Evolutionary conservation across 2,329 filamentous ascomycete species (phyloP).

Genomic region (Fusarium palustre): DNA sequence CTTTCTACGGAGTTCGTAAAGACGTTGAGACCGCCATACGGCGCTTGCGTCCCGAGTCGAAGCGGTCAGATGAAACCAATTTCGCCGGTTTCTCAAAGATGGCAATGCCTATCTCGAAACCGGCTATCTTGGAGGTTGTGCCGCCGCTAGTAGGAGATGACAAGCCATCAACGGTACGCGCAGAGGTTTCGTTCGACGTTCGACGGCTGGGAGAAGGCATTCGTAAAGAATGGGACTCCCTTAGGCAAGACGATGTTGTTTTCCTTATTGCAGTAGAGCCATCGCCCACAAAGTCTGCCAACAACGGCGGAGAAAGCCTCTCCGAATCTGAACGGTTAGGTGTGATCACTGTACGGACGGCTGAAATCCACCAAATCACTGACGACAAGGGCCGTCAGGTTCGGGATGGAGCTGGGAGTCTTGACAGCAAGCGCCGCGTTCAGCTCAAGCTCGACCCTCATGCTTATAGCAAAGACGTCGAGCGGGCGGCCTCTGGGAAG

Average conservation of each 20-base stretch:
- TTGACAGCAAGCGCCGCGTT: conserved; percentile 78
- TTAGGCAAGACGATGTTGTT: conserved; percentile 88
- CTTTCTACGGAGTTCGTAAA: conserved; percentile 93
- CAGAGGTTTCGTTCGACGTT: conserved; percentile 87
- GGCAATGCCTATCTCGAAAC: conserved; percentile 87
- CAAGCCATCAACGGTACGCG: conserved; percentile 84
- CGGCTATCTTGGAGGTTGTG: conserved; percentile 86
- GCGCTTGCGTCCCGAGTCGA: conserved; percentile 77
- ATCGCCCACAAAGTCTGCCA: conserved; percentile 61
- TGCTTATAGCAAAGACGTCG: conserved; percentile 82
- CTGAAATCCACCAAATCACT: conserved; percentile 85
- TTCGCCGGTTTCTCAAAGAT: conserved; percentile 92
- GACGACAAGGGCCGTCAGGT: conserved; percentile 85
- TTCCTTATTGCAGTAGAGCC: conserved; percentile 85
- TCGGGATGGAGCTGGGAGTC: conserved; percentile 68
- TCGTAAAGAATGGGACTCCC: conserved; percentile 87
- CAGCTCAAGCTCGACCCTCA: conserved; percentile 84
- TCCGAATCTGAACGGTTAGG: conserved; percentile 71
- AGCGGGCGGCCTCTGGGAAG: conserved; percentile 72
- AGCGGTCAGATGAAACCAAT: conserved; percentile 71
- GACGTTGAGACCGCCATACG: conserved; percentile 87
- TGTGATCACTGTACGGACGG: conserved; percentile 78
- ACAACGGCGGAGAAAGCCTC: conserved; percentile 63
- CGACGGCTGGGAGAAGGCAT: conserved; percentile 80
- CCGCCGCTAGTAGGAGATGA: conserved; percentile 85